Base-by-base conservation (phyloP, 768 basidiomycete species). In the Suillus ampliporus region DNA sequence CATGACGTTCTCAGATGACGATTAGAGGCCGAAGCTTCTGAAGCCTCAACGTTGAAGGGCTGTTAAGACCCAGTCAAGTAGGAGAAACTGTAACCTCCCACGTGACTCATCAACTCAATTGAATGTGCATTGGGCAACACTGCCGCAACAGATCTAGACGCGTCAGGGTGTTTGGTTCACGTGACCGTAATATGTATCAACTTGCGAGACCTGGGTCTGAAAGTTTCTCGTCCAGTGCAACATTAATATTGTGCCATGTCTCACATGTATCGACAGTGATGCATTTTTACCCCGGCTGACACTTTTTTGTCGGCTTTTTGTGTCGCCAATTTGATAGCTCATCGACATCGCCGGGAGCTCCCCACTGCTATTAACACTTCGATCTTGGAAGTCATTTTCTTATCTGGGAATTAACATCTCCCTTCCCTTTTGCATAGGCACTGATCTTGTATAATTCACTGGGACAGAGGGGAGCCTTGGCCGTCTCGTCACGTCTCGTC, bases 361-460 rank as follows among this genome's bases (percentile, higher is more conserved):
- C n/a, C n/a, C n/a, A n/a, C n/a, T n/a, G n/a, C n/a, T n/a, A n/a
- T n/a, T n/a, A n/a, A n/a, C 10, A 11, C 11, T 23, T 21, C 11
- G 11, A 21, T 46, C 21, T 46, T 23, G n/a, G 21, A 46, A 13
- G 21, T 13, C 4, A 21, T 21, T 46, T 21, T 23, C 3, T 23
- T 13, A 23, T 21, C n/a, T 21, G 23, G 85, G 79, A 4, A 82
- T 90, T 64, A 88, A 87, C 61, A 74, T 91, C 43, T 79, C 84
- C n/a, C 72, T 90, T 38, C 81, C 85, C 0, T 86, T 91, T 65
- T 87, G 81, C 65, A 89, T 89, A 82, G 83, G 83, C n/a, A 73
- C 73, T 17, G 81, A 82, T 82, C 21, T 74, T 83, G 51, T 75
- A 77, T 64, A 79, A 82, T 61, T 79, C 80, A 68, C 73, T 85